A percentile compares a stretch with the other conserved stretches of the same genome.
phyloP scores from a whole-genome alignment of 2,329 filamentous ascomycete genomes.

The Penicillium sp. region DNA sequence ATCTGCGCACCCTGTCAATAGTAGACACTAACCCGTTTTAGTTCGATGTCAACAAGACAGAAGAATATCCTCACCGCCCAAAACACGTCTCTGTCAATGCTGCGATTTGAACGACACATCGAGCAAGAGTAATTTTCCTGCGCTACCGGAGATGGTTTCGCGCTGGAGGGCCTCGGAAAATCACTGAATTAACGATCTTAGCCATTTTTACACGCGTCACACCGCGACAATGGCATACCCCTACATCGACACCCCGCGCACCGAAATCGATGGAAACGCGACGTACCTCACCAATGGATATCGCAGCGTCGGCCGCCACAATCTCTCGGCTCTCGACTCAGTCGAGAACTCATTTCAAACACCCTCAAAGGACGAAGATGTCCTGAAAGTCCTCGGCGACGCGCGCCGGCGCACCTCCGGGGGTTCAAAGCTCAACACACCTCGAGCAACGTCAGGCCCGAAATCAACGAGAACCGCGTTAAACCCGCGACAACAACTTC shows the following conservation, averaged over 20 bases:
- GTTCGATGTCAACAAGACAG: conserved; percentile 43
- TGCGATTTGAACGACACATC: conserved; percentile 19
- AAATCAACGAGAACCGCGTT: conserved; percentile 56
- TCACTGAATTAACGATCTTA: conserved; percentile 11
- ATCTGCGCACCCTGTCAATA: conserved; percentile 10
- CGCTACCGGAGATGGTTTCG: conserved; percentile 32
- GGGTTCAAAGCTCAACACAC: conserved; percentile 70
- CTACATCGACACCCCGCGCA: conserved; percentile 84
- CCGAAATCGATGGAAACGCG: conserved; percentile 76
- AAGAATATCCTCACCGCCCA: conserved; percentile 33
- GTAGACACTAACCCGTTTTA: background rate
- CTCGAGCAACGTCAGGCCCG: conserved; percentile 67
- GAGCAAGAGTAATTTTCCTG: conserved; percentile 4
- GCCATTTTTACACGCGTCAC: conserved; percentile 19
- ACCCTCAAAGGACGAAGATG: conserved; percentile 75
- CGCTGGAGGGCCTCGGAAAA: conserved; percentile 26
- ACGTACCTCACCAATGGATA: conserved; percentile 74
- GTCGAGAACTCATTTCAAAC: conserved; percentile 87
- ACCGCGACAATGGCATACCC: conserved; percentile 64
- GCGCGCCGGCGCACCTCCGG: conserved; percentile 58
- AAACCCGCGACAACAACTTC: conserved; percentile 73
- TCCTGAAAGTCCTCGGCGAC: conserved; percentile 76
- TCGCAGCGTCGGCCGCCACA: conserved; percentile 55
- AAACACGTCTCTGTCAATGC: conserved; percentile 37
- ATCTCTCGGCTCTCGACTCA: conserved; percentile 69